Base-by-base conservation (phyloP, 441 rosid genomes). In the Eutrema salsugineum region DNA sequence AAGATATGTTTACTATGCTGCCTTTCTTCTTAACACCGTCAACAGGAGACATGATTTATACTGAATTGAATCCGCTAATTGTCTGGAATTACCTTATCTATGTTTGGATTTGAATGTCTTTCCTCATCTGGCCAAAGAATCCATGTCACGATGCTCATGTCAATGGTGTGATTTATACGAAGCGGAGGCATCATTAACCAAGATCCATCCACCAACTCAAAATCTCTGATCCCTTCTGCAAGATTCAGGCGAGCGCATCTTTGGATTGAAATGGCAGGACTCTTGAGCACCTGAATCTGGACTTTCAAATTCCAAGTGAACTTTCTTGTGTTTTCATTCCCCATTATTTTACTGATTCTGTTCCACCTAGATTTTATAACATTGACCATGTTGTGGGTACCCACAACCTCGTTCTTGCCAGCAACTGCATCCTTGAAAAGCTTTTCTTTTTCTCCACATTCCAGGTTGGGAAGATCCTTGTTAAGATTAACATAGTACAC, bases 51-150 rank as follows among this genome's bases (percentile, higher is more conserved):
- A 32, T 56, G 32, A 63, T 55, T 38, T 35, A 48, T 46, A 35
- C 14, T 11, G 36, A 19, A 9, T 36, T 58, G 32, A 16, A 24
- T 54, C 42, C 16, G 15, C 55, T 49, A 36, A 67, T 35, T 38
- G 32, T 43, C 20, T 20, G 17, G n/a, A 77, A 71, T 70, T 89
- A 95, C 98, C 97, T 91, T 95, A 70, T 93, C 99, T 62, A 96
- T 76, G 78, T 84, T 93, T 67, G 93, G 98, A 63, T 80, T 79
- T 69, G 97, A 88, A 81, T 85, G 86, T 83, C 90, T 91, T 88
- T 87, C 97, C 76, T 96, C 98, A 82, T 96, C 98, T 48, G 99
- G 97, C 99, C 97, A 96, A 73, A 96, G 87, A 87, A 96, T 82
- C 99, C 99, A 96, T 14, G 91, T 85, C 77, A 83, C 90, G 53